phyloP scores from a whole-genome alignment of 1,284 basidiomycete genomes.

The Malassezia equina region DNA sequence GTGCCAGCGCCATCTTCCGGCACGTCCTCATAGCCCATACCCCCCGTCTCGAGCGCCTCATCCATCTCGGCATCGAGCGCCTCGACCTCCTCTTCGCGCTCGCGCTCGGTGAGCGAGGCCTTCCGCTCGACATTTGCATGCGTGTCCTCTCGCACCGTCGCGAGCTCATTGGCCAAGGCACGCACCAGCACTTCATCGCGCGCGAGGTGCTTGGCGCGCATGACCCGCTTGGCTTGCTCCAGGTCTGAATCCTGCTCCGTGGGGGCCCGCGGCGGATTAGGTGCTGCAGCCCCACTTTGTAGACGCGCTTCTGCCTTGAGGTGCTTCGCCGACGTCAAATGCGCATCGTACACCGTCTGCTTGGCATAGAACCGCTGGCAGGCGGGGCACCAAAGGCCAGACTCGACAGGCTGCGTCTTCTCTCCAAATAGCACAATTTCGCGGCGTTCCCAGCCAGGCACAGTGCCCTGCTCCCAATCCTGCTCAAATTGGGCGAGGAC shows the following conservation, averaged over 20 bases:
- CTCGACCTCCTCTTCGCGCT: conserved; percentile 88
- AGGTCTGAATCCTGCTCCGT: background rate
- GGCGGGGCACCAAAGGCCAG: conserved; percentile 77
- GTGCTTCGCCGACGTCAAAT: conserved; percentile 87
- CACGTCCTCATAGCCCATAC: conserved; percentile 48
- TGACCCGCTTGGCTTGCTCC: conserved; percentile 9
- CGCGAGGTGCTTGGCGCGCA: conserved; percentile 27
- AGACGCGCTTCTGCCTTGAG: conserved; percentile 73
- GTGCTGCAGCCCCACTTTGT: conserved; percentile 36
- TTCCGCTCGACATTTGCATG: conserved; percentile 91
- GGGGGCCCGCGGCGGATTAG: background rate
- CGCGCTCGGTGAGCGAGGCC: conserved; percentile 87
- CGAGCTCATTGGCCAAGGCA: conserved; percentile 21
- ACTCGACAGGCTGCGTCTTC: background rate
- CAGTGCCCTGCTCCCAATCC: conserved; percentile 67
- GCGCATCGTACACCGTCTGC: conserved; percentile 94
- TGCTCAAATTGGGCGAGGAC: conserved; percentile 63
- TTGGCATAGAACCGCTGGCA: conserved; percentile 91
- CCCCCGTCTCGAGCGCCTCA: conserved; percentile 11
- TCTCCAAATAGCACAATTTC: conserved; percentile 47
- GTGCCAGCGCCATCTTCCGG: conserved; percentile 51
- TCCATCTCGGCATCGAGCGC: conserved; percentile 37
- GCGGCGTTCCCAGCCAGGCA: conserved; percentile 62
- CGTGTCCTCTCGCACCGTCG: conserved; percentile 52
- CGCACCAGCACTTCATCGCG: conserved; percentile 30